A percentile compares a stretch with the other conserved stretches of the same genome.
phyloP scores from a whole-genome alignment of 1,284 basidiomycete species.

The Leccinum fuscescens region DNA sequence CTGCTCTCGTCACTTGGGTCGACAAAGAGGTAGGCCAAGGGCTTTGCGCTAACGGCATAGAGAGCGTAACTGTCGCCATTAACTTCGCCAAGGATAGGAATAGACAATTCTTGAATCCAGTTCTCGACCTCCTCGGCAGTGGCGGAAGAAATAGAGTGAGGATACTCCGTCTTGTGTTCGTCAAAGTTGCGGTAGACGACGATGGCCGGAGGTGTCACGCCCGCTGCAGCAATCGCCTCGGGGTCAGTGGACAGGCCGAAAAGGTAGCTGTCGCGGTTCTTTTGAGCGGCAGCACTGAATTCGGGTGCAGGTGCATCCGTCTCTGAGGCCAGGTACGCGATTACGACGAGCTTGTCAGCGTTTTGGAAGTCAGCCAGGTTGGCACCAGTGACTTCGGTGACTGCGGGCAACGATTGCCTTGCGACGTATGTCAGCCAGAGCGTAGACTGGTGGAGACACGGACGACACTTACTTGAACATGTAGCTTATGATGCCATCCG shows the following conservation, averaged over 20 bases:
- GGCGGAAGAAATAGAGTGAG: constrained; percentile 60
- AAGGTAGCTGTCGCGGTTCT: constrained; percentile 89
- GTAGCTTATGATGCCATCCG: constrained; percentile 96
- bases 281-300: constrained; percentile 80
- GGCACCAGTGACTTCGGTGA: constrained; percentile 73
- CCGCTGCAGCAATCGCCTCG: constrained; percentile 66
- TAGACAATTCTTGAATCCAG: constrained; percentile 82
- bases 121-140: constrained; percentile 63
- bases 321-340: constrained; percentile 79
- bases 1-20: constrained; percentile 76
- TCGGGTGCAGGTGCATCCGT: constrained; percentile 67
- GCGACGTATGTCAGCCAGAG: constrained; percentile 8
- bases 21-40: constrained; percentile 94
- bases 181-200: constrained; percentile 95
- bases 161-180: constrained; percentile 74
- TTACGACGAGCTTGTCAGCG: constrained; percentile 87
- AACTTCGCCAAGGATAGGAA: constrained; percentile 92
- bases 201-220: constrained; percentile 77
- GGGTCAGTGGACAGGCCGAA: constrained; percentile 85
- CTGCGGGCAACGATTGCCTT: constrained; percentile 94
- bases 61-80: constrained; percentile 89
- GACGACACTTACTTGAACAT: constrained; percentile 85
- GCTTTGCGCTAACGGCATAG: constrained; percentile 83
- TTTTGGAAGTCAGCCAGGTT: constrained; percentile 86
- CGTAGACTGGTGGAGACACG: not conserved